Conservation (phyloP, 2,329 filamentous ascomycete genomes). For the Dendrostoma leiphaemia region DNA sequence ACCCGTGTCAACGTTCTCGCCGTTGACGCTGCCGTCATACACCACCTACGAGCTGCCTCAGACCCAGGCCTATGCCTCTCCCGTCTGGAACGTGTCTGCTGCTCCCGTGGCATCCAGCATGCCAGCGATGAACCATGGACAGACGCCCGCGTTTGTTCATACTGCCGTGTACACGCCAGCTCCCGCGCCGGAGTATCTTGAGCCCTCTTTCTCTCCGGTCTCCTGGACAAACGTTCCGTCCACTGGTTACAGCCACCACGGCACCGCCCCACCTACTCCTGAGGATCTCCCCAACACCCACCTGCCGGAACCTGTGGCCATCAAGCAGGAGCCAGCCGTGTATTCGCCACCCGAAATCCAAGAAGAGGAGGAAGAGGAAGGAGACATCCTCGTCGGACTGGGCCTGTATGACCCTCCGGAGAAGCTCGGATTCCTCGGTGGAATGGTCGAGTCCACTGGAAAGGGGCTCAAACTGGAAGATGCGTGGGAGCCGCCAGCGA, state of each 20-base stretch:
- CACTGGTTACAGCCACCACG: conserved; percentile 11
- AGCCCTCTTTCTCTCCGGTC: conserved; percentile 16
- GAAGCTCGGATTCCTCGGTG: conserved; percentile 48
- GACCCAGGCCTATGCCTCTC: conserved; percentile 34
- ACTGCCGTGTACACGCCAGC: background rate
- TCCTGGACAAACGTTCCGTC: conserved; percentile 3
- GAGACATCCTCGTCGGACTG: conserved; percentile 77
- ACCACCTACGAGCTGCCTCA: conserved; percentile 35
- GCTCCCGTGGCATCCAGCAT: conserved; percentile 2
- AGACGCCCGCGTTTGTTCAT: background rate
- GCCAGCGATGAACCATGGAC: background rate
- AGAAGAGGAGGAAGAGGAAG: conserved; percentile 48
- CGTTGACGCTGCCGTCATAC: conserved; percentile 45
- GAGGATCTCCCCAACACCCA: conserved; percentile 55
- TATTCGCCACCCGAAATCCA: conserved; percentile 46
- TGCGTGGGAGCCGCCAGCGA: conserved; percentile 69
- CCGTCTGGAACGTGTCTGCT: conserved; percentile 35
- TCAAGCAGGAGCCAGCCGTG: conserved; percentile 48
- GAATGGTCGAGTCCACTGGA: conserved; percentile 53
- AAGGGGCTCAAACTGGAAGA: conserved; percentile 81
- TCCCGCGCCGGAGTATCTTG: conserved; percentile 13
- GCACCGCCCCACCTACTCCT: conserved; percentile 57
- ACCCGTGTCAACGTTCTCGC: conserved; percentile 53
- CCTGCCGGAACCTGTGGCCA: conserved; percentile 42
- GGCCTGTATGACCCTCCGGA: conserved; percentile 76